Evolutionary conservation across 768 basidiomycete genomes (phyloP), one percentile per base, ranked within the genome.

Genomic region (Lactarius vividus): DNA sequence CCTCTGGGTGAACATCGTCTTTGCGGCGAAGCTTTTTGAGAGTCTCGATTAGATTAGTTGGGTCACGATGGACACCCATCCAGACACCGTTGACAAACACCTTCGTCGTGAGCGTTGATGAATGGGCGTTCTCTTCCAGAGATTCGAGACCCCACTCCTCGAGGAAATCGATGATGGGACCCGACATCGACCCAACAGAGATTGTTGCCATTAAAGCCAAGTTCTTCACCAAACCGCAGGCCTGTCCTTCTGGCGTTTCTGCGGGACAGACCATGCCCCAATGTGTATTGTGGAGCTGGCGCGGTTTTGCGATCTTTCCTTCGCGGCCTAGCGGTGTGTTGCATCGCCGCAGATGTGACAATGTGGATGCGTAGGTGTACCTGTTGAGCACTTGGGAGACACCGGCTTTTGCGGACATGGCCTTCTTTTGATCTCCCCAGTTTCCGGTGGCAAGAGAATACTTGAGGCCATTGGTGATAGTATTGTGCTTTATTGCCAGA

Each of bases 231-330:
- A 98, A 85, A 78, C 97, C 97, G 78, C 97, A 99, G 67, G 97
- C 97, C 76, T 98, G 97, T 55, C 97, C 97, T 86, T 99, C 97
- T 1, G 97, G 97, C 4, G 97, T 99, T 77, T 99, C 97, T 44
- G 97, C 97, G 52, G 97, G 97, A 74, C 97, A 99, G 23, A 99
- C 97, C 97, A 99, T 98, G 42, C 97, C 97, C 97, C 97, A 99
- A 73, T 99, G 97, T 0, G 97, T 98, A 73, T 99, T 99, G 77
- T 99, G 97, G 62, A 99, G 81, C 72, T 99, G 97, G 72, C 97
- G 97, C 63, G 97, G 97, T 75, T 98, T 98, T 55, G 97, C 97
- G 66, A 98, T 98, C 79, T 99, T 99, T 63, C 96, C 96, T 76
- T 98, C 97, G 65, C 97, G 90, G 62, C 97, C 97, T 57, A 99